Percentiles rank a stretch among this genome's conserved stretches.
phyloP scores from a whole-genome alignment of 108 stramenopile genomes.

The Schizochytrium sp. region DNA sequence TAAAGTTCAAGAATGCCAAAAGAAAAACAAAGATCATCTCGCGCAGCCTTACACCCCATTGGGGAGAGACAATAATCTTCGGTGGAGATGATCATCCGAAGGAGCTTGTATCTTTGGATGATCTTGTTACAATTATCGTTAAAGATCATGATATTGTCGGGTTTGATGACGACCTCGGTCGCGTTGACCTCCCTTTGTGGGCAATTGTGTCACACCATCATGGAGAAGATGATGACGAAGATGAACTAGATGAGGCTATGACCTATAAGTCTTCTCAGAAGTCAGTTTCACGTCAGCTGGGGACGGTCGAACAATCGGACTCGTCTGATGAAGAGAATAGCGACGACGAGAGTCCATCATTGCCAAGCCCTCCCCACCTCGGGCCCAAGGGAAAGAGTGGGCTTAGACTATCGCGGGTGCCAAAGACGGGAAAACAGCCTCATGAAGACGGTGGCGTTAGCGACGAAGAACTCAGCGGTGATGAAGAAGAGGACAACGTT shows the following conservation, averaged over 20 bases:
- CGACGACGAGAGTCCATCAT: too few relatives aligned
- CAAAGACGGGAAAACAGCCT: too few relatives aligned
- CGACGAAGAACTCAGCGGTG: background rate
- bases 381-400: too few relatives aligned
- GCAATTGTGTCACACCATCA: slow-evolving; percentile 33
- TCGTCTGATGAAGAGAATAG: too few relatives aligned
- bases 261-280: background rate
- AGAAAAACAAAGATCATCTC: slow-evolving; percentile 36
- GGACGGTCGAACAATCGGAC: too few relatives aligned
- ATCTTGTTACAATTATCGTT: background rate
- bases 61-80: slow-evolving; percentile 20
- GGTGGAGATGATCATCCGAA: slow-evolving; percentile 31
- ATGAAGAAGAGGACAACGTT: background rate
- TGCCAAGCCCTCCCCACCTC: too few relatives aligned
- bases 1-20: slow-evolving; percentile 1
- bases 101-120: slow-evolving; percentile 12
- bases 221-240: background rate
- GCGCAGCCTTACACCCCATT: slow-evolving; percentile 24
- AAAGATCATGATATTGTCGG: slow-evolving; percentile 14
- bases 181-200: slow-evolving; percentile 37
- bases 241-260: background rate
- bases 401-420: too few relatives aligned
- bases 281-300: too few relatives aligned
- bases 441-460: background rate
- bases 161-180: slow-evolving; percentile 52